Percentiles rank a stretch among this genome's conserved stretches.
These are phyloP conservation scores for Fabrea salina DNA, from an alignment of 169 alveolate genomes.

Conservation along the genomic window DNA sequence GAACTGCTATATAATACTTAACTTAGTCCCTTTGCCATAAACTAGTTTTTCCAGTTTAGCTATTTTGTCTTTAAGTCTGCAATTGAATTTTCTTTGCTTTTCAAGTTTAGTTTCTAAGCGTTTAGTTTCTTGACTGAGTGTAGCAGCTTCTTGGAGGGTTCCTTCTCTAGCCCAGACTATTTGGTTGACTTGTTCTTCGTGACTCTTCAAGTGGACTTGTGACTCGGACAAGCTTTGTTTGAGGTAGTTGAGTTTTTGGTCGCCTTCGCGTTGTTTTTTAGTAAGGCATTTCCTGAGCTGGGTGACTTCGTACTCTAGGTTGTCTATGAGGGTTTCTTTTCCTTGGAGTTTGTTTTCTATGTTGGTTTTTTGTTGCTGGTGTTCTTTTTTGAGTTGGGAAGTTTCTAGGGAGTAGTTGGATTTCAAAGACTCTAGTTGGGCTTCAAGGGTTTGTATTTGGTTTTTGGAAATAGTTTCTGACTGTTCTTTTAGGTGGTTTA, in stretches of 20 bases:
- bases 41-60: slow-evolving; percentile 33
- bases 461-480: background rate
- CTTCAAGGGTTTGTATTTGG: background rate
- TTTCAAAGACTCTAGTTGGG: background rate
- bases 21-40: slow-evolving; percentile 27
- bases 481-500: background rate
- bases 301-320: background rate
- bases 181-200: slow-evolving; percentile 3
- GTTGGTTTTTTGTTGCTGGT: background rate
- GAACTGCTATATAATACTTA: slow-evolving; percentile 54
- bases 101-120: slow-evolving; percentile 2
- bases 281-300: background rate
- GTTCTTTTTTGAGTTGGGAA: background rate
- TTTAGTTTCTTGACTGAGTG: background rate
- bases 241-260: background rate
- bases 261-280: background rate
- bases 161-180: background rate
- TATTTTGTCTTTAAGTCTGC: background rate
- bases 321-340: background rate
- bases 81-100: slow-evolving; percentile 4
- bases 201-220: background rate
- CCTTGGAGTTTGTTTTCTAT: background rate
- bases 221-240: background rate
- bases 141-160: background rate
- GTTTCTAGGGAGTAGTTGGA: background rate